Evolutionary conservation across 2,329 filamentous ascomycete species (phyloP), one percentile per base, ranked within the genome.

Genomic region (Colletotrichum filicis): DNA sequence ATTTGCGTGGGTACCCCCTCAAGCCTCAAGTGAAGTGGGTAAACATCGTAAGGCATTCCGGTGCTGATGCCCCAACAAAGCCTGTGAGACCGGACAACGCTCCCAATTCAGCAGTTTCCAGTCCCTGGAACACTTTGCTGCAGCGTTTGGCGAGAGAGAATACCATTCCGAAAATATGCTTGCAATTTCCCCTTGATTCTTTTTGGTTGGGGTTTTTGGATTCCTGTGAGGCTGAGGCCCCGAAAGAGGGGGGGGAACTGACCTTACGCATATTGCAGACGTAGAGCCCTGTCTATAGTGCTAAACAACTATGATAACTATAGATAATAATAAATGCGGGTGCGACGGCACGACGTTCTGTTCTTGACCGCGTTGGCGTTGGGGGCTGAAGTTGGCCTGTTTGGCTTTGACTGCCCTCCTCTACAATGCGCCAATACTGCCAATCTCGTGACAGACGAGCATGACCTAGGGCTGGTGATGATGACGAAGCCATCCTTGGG

Each of bases 101-200:
- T 35, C 66, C 46, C 35, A 14, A 56, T 49, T 16, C 24, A 63
- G 58, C 7, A 19, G 26, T 6, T 32, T 28, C 4, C 16, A 30
- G 28, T 46, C 55, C 28, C 28, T 57, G 55, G 19, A 32, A n/a
- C 19, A 59, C 12, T 16, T 19, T 57, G 49, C 24, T 26, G 26
- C 52, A 57, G 28, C 28, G 8, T 16, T n/a, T 8, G 42, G 19
- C 16, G 16, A n/a, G 19, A 46, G 11, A 14, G 12, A 64, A 22
- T 32, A 59, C 52, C 7, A 53, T 30, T 59, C 67, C 37, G 37
- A 59, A 46, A 59, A 32, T 60, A 70, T 70, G 60, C 67, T 59
- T 66, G 35, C 26, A 53, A 49, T 64, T 49, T 58, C 52, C 52
- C n/a, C 32, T 30, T 42, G 24, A 59, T 37, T 64, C 66, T 64